Percentiles rank a stretch among this genome's conserved stretches.
These are phyloP conservation scores for Aspergillus fijiensis DNA, from an alignment of 2,329 filamentous ascomycete species.

Conservation along the genomic window DNA sequence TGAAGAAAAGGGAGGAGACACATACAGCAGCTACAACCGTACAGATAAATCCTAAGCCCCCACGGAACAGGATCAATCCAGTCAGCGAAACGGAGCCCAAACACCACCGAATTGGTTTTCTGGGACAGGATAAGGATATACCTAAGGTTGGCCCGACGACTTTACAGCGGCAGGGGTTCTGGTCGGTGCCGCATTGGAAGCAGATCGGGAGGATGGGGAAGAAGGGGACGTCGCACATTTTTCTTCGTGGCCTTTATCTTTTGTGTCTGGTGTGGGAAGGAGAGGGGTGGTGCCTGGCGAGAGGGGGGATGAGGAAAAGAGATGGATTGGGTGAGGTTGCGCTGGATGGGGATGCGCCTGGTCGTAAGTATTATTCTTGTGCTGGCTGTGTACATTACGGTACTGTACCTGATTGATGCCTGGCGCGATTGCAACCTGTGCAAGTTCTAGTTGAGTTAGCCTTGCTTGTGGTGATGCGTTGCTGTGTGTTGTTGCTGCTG, in stretches of 20 bases:
- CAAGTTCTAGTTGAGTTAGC: too few species aligned
- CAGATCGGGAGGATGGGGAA: constrained; percentile 53
- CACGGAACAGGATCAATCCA: neutral
- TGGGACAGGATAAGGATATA: constrained; percentile 15
- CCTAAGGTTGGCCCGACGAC: constrained; percentile 57
- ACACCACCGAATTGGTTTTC: too few species aligned
- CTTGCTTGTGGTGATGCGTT: too few species aligned
- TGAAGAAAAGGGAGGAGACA: constrained; percentile 24
- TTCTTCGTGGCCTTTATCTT: neutral
- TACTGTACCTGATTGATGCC: too few species aligned
- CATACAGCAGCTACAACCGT: constrained; percentile 53
- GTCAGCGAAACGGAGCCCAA: too few species aligned
- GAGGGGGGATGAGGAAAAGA: neutral
- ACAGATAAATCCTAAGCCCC: constrained; percentile 41
- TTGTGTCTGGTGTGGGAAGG: neutral
- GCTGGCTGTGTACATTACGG: too few species aligned
- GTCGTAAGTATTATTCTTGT: too few species aligned
- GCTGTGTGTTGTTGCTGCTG: neutral
- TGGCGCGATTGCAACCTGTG: too few species aligned
- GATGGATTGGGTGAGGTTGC: too few species aligned
- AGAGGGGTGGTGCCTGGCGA: neutral
- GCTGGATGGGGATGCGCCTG: too few species aligned
- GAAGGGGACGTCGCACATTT: constrained; percentile 41
- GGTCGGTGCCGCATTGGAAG: constrained; percentile 57
- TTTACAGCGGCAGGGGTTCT: constrained; percentile 60